Evolutionary conservation across 2,329 filamentous ascomycete species (phyloP).

Genomic region (Calonectria ilicicola): DNA sequence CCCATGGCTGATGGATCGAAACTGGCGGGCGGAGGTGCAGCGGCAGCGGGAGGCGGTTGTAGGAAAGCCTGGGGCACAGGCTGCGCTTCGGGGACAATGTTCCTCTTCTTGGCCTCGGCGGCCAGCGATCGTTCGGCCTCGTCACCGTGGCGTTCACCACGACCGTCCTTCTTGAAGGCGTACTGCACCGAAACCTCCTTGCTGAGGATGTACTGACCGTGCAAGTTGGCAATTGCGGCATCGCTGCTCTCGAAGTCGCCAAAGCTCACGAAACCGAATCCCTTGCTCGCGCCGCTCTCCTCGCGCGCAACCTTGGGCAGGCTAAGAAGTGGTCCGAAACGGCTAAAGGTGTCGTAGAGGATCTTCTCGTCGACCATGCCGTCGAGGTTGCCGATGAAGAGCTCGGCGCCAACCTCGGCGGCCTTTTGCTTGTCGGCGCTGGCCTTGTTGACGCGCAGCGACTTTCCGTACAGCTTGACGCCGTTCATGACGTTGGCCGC

Average conservation of each 20-base stretch:
- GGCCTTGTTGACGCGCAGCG: conserved; percentile 95
- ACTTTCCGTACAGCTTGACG: conserved; percentile 91
- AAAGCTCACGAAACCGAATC: conserved; percentile 96
- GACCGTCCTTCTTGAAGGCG: conserved; percentile 99
- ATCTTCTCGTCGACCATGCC: conserved; percentile 95
- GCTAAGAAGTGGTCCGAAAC: conserved; percentile 87
- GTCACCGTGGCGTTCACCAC: conserved; percentile 95
- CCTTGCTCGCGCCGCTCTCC: conserved; percentile 88
- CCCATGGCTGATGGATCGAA: conserved; percentile 52
- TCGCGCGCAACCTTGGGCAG: conserved; percentile 94
- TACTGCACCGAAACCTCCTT: conserved; percentile 98
- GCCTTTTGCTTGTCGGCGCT: conserved; percentile 93
- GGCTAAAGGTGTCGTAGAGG: conserved; percentile 92
- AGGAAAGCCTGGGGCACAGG: conserved; percentile 81
- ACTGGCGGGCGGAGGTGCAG: conserved; percentile 43
- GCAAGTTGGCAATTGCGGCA: conserved; percentile 90
- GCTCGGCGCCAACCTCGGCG: conserved; percentile 93
- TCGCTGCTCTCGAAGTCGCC: conserved; percentile 94
- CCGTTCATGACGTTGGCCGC: conserved; percentile 97
- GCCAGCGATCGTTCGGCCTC: conserved; percentile 92
- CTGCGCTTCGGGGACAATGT: conserved; percentile 85
- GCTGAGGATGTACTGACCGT: conserved; percentile 96
- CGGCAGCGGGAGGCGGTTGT: conserved; percentile 41
- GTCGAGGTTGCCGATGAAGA: conserved; percentile 97
- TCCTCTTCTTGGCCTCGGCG: conserved; percentile 92